These are phyloP conservation scores for Chernovozyma sophiae-reginae DNA, from an alignment of 1,139 yeast genomes.

Conservation along the genomic window DNA sequence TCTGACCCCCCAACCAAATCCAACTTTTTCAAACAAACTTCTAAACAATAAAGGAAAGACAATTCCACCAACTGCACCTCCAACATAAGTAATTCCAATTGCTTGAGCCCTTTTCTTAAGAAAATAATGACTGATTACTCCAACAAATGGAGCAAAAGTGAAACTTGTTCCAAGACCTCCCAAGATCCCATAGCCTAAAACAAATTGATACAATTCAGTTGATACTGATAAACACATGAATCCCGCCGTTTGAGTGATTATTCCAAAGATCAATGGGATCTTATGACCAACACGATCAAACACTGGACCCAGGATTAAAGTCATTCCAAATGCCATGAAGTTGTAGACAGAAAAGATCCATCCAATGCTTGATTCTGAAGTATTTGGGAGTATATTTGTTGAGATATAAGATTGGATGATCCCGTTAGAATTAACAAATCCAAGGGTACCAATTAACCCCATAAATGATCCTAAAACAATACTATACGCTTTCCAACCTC, in stretches of 20 bases:
- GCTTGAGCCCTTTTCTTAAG: slow-evolving; percentile 19
- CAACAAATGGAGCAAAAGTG: slow-evolving; percentile 23
- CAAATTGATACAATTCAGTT: slow-evolving; percentile 21
- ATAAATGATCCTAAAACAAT: slow-evolving; percentile 23
- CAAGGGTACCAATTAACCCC: slow-evolving; percentile 23
- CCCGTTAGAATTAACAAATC: slow-evolving; percentile 26
- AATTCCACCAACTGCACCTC: slow-evolving; percentile 30
- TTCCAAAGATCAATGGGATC: slow-evolving; percentile 16
- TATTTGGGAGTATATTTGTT: slow-evolving; percentile 14
- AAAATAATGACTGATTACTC: slow-evolving; percentile 23
- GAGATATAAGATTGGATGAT: slow-evolving; percentile 24
- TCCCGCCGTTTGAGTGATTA: slow-evolving; percentile 17
- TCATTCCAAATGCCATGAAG: slow-evolving; percentile 25
- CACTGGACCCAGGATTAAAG: slow-evolving; percentile 22
- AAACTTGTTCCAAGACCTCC: slow-evolving; percentile 24
- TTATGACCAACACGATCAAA: slow-evolving; percentile 22
- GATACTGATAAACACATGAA: slow-evolving; percentile 21
- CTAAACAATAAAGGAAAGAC: slow-evolving; percentile 22
- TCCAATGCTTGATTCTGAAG: slow-evolving; percentile 21
- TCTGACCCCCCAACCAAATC: slow-evolving; percentile 28
- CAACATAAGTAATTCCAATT: slow-evolving; percentile 22
- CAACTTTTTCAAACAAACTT: slow-evolving; percentile 19
- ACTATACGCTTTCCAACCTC: slow-evolving; percentile 18
- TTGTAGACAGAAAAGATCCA: slow-evolving; percentile 33
- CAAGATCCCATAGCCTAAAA: slow-evolving; percentile 19